Evolutionary conservation across 805 yeast species (phyloP).

Genomic region (Kodamaea neixiangensis): DNA sequence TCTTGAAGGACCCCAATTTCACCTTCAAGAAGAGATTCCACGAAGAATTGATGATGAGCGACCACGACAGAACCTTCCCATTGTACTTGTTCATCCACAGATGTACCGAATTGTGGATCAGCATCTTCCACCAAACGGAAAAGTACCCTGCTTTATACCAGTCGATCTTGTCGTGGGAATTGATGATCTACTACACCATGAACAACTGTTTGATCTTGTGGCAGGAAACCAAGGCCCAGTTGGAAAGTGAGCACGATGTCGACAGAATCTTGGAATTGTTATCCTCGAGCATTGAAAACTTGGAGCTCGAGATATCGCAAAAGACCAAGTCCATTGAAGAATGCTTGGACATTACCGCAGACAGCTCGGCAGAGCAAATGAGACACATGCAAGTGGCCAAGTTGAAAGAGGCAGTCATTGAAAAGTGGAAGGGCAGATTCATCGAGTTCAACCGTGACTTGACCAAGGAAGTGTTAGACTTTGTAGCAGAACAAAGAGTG

Average conservation of each 20-base stretch:
- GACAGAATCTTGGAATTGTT: conserved; percentile 51
- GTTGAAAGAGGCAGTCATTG: conserved; percentile 36
- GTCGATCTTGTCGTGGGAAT: conserved; percentile 51
- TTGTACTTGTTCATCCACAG: conserved; percentile 40
- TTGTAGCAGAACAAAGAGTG: conserved; percentile 75
- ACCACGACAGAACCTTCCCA: conserved; percentile 52
- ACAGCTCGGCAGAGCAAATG: conserved; percentile 47
- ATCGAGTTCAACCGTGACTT: conserved; percentile 51
- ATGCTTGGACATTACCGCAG: conserved; percentile 43
- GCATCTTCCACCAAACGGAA: conserved; percentile 29
- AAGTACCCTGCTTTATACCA: conserved; percentile 40
- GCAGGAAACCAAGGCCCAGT: conserved; percentile 59
- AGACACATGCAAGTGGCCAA: conserved; percentile 55
- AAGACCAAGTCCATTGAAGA: conserved; percentile 41
- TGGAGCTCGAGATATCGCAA: conserved; percentile 29
- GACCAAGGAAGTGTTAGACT: conserved; percentile 60
- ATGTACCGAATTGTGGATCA: conserved; percentile 39
- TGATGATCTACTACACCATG: conserved; percentile 58
- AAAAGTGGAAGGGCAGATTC: conserved; percentile 49
- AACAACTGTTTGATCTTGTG: conserved; percentile 60
- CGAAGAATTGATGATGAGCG: conserved; percentile 66
- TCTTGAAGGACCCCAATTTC: conserved; percentile 57
- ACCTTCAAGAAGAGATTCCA: conserved; percentile 61
- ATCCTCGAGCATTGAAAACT: conserved; percentile 25
- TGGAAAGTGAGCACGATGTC: conserved; percentile 48